These are phyloP conservation scores for Coprinopsis sp. DNA, from an alignment of 768 basidiomycete species.

Conservation along the genomic window DNA sequence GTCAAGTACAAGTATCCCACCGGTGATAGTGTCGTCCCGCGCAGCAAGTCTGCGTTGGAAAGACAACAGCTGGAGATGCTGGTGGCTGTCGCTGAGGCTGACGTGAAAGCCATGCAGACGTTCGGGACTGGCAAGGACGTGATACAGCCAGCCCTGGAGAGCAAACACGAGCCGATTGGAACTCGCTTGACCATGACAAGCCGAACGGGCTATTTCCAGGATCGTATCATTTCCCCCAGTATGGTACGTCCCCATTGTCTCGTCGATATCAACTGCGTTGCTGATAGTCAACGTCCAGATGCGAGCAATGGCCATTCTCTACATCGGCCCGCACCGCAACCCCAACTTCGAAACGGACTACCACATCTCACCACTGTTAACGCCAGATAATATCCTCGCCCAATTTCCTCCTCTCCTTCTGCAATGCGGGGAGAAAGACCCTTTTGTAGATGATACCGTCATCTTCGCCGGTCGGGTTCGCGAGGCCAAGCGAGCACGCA, in stretches of 20 bases:
- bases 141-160: constrained; percentile 21
- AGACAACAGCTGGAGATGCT: constrained; percentile 49
- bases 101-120: constrained; percentile 38
- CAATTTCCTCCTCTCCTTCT: constrained; percentile 92
- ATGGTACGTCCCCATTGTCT: constrained; percentile 61
- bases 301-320: constrained; percentile 98
- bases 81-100: constrained; percentile 46
- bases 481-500: constrained; percentile 86
- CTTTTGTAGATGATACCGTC: constrained; percentile 96
- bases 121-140: constrained; percentile 22
- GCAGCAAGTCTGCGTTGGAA: constrained; percentile 39
- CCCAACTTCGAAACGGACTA: constrained; percentile 96
- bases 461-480: constrained; percentile 94
- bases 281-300: constrained; percentile 51
- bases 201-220: constrained; percentile 89
- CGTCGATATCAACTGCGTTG: background rate
- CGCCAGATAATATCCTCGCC: constrained; percentile 77
- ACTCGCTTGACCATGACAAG: constrained; percentile 94
- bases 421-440: constrained; percentile 92
- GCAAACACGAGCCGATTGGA: constrained; percentile 62
- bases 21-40: constrained; percentile 18
- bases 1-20: constrained; percentile 55
- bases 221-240: constrained; percentile 87
- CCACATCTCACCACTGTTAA: constrained; percentile 90
- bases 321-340: constrained; percentile 89